Percentiles rank a stretch among this genome's conserved stretches.
Evolutionary conservation across 1,284 basidiomycete genomes (phyloP).

Genomic region (Fomitopsis pinicola): DNA sequence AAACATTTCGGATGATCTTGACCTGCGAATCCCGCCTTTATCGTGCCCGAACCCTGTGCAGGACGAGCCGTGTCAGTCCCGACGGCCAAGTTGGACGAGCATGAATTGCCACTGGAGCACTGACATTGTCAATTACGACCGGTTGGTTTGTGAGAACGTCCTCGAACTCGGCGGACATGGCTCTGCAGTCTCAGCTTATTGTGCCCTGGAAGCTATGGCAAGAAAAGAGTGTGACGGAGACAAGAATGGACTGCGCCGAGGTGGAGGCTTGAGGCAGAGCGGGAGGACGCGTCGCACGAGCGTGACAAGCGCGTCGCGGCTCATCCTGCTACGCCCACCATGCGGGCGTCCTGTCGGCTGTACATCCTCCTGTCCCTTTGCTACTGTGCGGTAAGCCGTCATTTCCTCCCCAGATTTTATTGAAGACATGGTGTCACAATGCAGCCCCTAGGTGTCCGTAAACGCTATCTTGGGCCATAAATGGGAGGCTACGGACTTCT

Average conservation of each 20-base stretch:
- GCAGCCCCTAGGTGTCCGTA: constrained; percentile 35
- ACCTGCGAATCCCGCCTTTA: constrained; percentile 97
- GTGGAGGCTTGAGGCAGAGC: not conserved
- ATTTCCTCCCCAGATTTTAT: not conserved
- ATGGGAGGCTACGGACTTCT: constrained; percentile 82
- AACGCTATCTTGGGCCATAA: constrained; percentile 50
- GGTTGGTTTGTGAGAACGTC: constrained; percentile 91
- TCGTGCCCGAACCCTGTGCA: constrained; percentile 87
- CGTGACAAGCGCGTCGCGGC: constrained; percentile 5
- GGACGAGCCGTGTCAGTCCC: not conserved
- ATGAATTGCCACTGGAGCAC: constrained; percentile 23
- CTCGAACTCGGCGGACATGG: constrained; percentile 77
- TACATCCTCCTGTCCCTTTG: constrained; percentile 9
- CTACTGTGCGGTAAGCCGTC: constrained; percentile 7
- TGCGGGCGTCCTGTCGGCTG: constrained; percentile 1
- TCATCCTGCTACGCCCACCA: not conserved
- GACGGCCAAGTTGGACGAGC: constrained; percentile 3
- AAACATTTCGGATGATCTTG: constrained; percentile 98
- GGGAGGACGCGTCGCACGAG: not conserved
- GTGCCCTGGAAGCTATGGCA: not conserved
- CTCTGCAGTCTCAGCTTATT: not conserved
- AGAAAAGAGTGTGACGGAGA: not conserved
- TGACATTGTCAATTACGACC: constrained; percentile 94
- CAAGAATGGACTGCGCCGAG: not conserved
- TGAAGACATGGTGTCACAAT: constrained; percentile 9